Evolutionary conservation across 179 eudicot genomes (phyloP).

Genomic region (Silene coronaria): DNA sequence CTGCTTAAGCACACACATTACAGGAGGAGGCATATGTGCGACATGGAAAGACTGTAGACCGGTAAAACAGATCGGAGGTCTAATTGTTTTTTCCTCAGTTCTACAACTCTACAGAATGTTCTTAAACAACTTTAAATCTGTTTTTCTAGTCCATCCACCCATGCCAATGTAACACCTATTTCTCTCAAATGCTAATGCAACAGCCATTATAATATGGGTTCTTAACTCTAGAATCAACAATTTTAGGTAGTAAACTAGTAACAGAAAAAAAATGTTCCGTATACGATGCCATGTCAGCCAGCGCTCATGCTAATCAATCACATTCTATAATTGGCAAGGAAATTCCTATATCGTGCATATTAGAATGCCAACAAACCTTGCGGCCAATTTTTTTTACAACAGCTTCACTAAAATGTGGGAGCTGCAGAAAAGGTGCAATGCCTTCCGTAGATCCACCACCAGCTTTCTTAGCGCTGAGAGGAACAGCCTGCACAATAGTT

Average conservation of each 20-base stretch:
- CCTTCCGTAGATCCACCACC: conserved; percentile 78
- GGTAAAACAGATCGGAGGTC: too few relatives aligned
- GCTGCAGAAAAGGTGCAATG: conserved; percentile 85
- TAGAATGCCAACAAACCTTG: conserved; percentile 48
- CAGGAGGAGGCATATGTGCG: neutral
- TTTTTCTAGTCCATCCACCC: too few relatives aligned
- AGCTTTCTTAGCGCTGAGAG: conserved; percentile 78
- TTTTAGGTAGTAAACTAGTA: too few relatives aligned
- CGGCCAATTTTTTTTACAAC: conserved; percentile 67
- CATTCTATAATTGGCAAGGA: neutral
- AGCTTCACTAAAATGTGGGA: conserved; percentile 82
- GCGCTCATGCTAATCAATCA: conserved; percentile 7
- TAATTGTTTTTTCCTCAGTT: too few relatives aligned
- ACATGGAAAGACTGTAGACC: too few relatives aligned
- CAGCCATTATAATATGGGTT: neutral
- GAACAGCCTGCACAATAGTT: conserved; percentile 69
- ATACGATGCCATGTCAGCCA: neutral
- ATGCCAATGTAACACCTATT: too few relatives aligned
- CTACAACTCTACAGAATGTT: too few relatives aligned
- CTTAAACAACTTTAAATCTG: neutral
- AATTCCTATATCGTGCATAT: neutral
- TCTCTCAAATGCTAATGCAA: neutral
- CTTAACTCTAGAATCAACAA: neutral
- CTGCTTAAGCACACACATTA: neutral
- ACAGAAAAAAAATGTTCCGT: neutral